A percentile compares a stretch with the other conserved stretches of the same genome.
phyloP scores from a whole-genome alignment of 768 basidiomycete genomes.

The Tricholoma flavovirens region DNA sequence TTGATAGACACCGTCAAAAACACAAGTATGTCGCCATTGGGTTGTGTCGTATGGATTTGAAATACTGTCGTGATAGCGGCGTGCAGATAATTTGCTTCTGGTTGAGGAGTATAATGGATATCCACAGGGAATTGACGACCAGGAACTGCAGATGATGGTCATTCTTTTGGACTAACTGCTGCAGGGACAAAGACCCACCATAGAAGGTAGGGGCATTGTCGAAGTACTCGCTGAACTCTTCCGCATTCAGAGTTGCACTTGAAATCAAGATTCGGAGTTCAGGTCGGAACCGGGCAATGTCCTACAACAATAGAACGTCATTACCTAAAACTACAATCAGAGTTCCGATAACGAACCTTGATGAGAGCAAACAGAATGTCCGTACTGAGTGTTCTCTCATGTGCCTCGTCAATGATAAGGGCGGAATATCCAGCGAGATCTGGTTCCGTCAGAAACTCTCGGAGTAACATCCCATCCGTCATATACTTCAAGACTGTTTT shows the following conservation, averaged over 20 bases:
- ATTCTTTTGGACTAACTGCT: neutral
- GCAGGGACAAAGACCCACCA: conserved; percentile 40
- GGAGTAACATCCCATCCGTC: conserved; percentile 98
- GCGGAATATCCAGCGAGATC: conserved; percentile 93
- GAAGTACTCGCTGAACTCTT: conserved; percentile 97
- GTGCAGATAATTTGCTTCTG: conserved; percentile 98
- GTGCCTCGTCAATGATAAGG: conserved; percentile 97
- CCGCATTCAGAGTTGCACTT: conserved; percentile 94
- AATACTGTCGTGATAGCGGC: conserved; percentile 98
- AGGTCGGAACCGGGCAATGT: conserved; percentile 94
- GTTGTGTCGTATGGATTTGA: conserved; percentile 98
- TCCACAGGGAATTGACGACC: conserved; percentile 97
- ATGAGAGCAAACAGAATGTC: conserved; percentile 98
- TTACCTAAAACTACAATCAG: conserved; percentile 19
- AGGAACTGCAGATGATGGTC: conserved; percentile 55
- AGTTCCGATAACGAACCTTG: conserved; percentile 65
- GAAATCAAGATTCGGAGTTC: conserved; percentile 92
- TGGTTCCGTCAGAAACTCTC: conserved; percentile 97
- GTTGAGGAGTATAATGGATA: conserved; percentile 98
- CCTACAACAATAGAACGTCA: conserved; percentile 43
- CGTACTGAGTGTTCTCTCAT: conserved; percentile 95
- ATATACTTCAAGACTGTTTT: conserved; percentile 99
- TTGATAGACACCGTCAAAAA: conserved; percentile 76
- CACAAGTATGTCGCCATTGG: conserved; percentile 94
- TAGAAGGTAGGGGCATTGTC: conserved; percentile 95